These are phyloP conservation scores for Urochloa ruziziensis DNA, from an alignment of 176 grass and related monocot species.

Conservation along the genomic window DNA sequence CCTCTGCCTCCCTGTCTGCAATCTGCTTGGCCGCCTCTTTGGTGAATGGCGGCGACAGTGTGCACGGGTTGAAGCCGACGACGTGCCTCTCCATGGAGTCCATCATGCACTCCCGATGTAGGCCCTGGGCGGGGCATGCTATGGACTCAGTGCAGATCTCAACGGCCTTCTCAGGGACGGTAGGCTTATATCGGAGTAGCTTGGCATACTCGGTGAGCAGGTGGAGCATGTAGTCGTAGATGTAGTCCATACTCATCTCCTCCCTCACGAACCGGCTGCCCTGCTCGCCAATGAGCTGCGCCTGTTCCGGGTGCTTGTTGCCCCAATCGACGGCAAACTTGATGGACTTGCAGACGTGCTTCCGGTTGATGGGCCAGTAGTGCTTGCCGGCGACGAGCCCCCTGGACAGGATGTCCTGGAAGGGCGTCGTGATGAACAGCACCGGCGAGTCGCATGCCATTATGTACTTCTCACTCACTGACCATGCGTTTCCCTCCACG, in stretches of 20 bases:
- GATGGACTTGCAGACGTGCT: slow-evolving; percentile 48
- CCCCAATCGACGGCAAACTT: slow-evolving; percentile 60
- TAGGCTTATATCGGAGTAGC: slow-evolving; percentile 51
- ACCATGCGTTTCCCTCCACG: slow-evolving; percentile 51
- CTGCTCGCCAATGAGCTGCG: slow-evolving; percentile 27
- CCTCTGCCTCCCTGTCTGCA: too few relatives aligned
- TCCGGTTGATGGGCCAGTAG: slow-evolving; percentile 53
- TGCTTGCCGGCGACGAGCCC: slow-evolving; percentile 50
- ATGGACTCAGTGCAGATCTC: slow-evolving; percentile 49
- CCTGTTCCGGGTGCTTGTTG: slow-evolving; percentile 42
- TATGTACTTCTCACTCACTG: slow-evolving; percentile 62
- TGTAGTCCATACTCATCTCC: slow-evolving; percentile 53
- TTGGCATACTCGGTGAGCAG: slow-evolving; percentile 57
- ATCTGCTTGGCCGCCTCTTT: too few relatives aligned
- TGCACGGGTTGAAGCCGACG: slow-evolving; percentile 29
- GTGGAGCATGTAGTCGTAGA: slow-evolving; percentile 76
- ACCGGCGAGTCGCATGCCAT: slow-evolving; percentile 54
- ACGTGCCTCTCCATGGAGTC: slow-evolving; percentile 40
- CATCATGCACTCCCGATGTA: slow-evolving; percentile 30
- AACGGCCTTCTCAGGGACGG: slow-evolving; percentile 39
- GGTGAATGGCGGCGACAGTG: slow-evolving; percentile 39
- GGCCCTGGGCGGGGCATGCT: slow-evolving; percentile 22
- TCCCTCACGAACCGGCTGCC: slow-evolving; percentile 49
- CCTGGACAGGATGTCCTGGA: slow-evolving; percentile 51
- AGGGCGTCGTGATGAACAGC: slow-evolving; percentile 36